phyloP scores from a whole-genome alignment of 2,329 filamentous ascomycete genomes.

The Aspergillus neoniger region DNA sequence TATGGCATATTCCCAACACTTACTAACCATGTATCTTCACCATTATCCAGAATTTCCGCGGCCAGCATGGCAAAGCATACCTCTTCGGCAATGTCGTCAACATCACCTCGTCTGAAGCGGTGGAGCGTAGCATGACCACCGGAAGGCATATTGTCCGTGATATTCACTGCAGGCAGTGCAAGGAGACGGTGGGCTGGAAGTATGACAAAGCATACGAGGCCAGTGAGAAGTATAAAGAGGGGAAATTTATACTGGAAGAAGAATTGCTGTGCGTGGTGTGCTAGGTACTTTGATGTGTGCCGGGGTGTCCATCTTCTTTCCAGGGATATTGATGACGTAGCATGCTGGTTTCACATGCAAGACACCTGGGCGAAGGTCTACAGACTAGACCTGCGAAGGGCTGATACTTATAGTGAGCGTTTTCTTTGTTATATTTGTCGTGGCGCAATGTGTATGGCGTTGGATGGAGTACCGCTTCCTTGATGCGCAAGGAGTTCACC shows the following conservation, averaged over 20 bases:
- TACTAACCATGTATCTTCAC: constrained; percentile 7
- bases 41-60: constrained; percentile 80
- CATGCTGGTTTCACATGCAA: constrained; percentile 6
- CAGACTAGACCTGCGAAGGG: constrained; percentile 13
- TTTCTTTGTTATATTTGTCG: constrained; percentile 8
- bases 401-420: constrained; percentile 23
- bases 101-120: constrained; percentile 75
- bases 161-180: constrained; percentile 87
- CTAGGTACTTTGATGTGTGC: constrained; percentile 33
- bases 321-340: constrained; percentile 2
- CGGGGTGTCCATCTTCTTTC: background rate
- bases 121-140: constrained; percentile 97
- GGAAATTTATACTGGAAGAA: constrained; percentile 93
- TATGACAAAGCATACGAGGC: constrained; percentile 96
- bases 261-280: constrained; percentile 82
- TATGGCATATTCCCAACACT: background rate
- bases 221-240: constrained; percentile 97
- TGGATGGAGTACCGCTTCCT: constrained; percentile 15
- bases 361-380: constrained; percentile 9
- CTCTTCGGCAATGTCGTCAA: constrained; percentile 96
- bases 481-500: constrained; percentile 8
- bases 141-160: constrained; percentile 92
- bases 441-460: constrained; percentile 24
- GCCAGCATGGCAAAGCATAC: constrained; percentile 96
- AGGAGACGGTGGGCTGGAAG: constrained; percentile 94